Evolutionary conservation across 768 basidiomycete genomes (phyloP).

Genomic region (Termitomyces sp.): DNA sequence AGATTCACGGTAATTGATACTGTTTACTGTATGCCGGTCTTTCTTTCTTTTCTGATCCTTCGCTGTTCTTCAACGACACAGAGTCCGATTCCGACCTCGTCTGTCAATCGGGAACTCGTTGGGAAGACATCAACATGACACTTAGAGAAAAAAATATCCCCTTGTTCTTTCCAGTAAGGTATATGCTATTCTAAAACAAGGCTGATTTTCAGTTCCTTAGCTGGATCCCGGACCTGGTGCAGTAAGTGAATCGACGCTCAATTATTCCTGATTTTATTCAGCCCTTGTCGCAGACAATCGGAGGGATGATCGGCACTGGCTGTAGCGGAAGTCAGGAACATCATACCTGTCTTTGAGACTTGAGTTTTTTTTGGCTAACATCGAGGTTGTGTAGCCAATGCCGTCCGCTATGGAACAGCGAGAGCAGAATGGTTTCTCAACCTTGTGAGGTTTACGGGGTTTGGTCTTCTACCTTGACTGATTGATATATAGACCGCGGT

Average conservation of each 20-base stretch:
- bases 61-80: constrained; percentile 18
- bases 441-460: constrained; percentile 39
- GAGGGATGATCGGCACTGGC: constrained; percentile 86
- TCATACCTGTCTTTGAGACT: neutral
- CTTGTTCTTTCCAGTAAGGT: constrained; percentile 81
- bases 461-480: constrained; percentile 6
- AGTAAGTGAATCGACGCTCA: constrained; percentile 31
- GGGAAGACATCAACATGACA: constrained; percentile 72
- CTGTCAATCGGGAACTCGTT: constrained; percentile 71
- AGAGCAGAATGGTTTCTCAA: constrained; percentile 87
- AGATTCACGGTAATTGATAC: constrained; percentile 57
- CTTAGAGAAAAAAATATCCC: constrained; percentile 68
- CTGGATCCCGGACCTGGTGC: constrained; percentile 70
- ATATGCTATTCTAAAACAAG: neutral
- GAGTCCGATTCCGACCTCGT: constrained; percentile 69
- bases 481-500: constrained; percentile 64
- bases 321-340: constrained; percentile 70
- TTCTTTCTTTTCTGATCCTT: neutral
- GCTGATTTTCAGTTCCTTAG: constrained; percentile 25
- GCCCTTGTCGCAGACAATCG: constrained; percentile 52
- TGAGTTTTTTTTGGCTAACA: neutral
- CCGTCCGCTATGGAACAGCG: constrained; percentile 84
- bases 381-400: constrained; percentile 49
- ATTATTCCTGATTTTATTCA: neutral
- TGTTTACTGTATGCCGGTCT: neutral